Evolutionary conservation across 345 rosid species (phyloP).

Genomic region (Mangifera indica): DNA sequence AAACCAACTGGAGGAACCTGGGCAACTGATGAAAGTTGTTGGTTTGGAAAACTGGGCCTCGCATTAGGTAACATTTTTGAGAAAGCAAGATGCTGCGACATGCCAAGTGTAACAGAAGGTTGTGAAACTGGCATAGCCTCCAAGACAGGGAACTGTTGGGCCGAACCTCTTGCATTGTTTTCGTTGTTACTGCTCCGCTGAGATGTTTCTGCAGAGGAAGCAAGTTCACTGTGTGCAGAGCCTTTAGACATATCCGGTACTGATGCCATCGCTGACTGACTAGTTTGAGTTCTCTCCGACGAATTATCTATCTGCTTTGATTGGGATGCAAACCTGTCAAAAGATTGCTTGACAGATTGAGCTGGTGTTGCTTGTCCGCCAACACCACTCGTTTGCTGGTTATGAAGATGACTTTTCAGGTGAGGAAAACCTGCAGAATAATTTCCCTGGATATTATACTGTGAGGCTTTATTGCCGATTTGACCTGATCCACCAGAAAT

Average conservation of each 20-base stretch:
- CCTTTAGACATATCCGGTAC: conserved; percentile 23
- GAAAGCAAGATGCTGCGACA: conserved; percentile 38
- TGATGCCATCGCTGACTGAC: conserved; percentile 37
- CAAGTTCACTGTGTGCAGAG: conserved; percentile 22
- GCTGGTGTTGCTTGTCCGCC: conserved; percentile 31
- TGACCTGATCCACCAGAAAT: conserved; percentile 39
- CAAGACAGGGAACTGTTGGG: conserved; percentile 46
- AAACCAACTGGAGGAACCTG: conserved; percentile 34
- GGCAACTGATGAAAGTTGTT: conserved; percentile 37
- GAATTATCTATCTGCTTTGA: conserved; percentile 36
- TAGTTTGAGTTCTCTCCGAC: conserved; percentile 44
- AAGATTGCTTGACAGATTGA: conserved; percentile 34
- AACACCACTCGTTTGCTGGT: conserved; percentile 36
- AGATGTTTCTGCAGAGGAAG: conserved; percentile 40
- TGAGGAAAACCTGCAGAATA: conserved; percentile 44
- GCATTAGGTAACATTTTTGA: conserved; percentile 37
- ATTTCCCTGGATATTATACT: conserved; percentile 29
- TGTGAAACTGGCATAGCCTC: conserved; percentile 48
- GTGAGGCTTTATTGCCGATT: conserved; percentile 22
- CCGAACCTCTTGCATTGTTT: conserved; percentile 33
- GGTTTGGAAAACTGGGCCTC: conserved; percentile 43
- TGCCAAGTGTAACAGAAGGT: conserved; percentile 32
- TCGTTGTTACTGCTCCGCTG: conserved; percentile 28
- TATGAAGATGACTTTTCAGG: conserved; percentile 44
- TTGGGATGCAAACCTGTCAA: conserved; percentile 39